Percentiles rank a stretch among this genome's conserved stretches.
Conservation (phyloP, 768 basidiomycete species). For the Pisolithus microcarpus region DNA sequence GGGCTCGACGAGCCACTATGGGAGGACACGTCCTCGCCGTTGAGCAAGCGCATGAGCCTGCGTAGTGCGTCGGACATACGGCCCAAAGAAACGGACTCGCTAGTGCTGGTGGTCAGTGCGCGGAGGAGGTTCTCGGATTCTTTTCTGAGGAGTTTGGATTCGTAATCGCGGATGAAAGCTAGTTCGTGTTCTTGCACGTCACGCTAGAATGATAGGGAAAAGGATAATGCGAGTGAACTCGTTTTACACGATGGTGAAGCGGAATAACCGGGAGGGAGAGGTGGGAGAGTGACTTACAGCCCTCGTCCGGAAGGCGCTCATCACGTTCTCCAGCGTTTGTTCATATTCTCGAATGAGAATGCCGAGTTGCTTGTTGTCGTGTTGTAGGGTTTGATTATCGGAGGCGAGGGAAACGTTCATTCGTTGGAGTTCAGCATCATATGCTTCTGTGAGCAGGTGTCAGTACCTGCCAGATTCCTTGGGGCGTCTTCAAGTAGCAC, state of each 20-base stretch:
- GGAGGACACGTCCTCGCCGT: slow-evolving; percentile 50
- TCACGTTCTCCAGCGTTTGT: slow-evolving; percentile 89
- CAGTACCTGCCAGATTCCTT: background rate
- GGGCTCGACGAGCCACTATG: background rate
- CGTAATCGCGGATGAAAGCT: slow-evolving; percentile 84
- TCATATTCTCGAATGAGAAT: slow-evolving; percentile 93
- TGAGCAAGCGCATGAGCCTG: slow-evolving; percentile 57
- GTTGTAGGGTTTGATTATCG: slow-evolving; percentile 79
- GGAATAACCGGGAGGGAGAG: background rate
- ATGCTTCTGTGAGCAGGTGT: slow-evolving; percentile 56
- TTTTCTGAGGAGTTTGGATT: slow-evolving; percentile 68
- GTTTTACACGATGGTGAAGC: background rate
- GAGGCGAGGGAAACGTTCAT: slow-evolving; percentile 73
- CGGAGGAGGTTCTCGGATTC: slow-evolving; percentile 61
- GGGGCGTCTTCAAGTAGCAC: slow-evolving; percentile 29
- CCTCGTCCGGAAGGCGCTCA: slow-evolving; percentile 83
- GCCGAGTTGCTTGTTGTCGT: slow-evolving; percentile 95
- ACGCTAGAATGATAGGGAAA: slow-evolving; percentile 42
- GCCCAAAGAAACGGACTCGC: slow-evolving; percentile 59
- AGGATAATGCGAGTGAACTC: background rate
- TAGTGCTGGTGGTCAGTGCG: slow-evolving; percentile 55
- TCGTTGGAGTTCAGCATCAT: slow-evolving; percentile 80
- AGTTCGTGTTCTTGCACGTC: slow-evolving; percentile 92
- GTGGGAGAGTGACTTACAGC: slow-evolving; percentile 69
- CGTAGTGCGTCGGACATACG: slow-evolving; percentile 67